These are phyloP conservation scores for Leucoagaricus sp. DNA, from an alignment of 1,284 basidiomycete genomes.

Conservation along the genomic window DNA sequence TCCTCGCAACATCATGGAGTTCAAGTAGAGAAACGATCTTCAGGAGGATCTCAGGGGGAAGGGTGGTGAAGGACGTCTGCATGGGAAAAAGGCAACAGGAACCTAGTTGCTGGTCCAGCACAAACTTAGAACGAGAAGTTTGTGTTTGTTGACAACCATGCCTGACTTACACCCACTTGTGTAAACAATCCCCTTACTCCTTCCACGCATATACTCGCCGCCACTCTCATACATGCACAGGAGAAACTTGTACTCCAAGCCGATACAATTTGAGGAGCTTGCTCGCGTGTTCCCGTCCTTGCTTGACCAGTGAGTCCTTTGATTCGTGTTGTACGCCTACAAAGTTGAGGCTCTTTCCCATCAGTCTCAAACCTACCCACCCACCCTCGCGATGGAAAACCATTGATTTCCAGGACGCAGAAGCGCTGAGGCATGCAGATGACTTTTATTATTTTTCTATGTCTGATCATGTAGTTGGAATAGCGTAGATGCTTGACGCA, in stretches of 20 bases:
- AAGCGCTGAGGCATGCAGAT: conserved; percentile 61
- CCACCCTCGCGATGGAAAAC: conserved; percentile 24
- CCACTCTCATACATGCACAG: conserved; percentile 15
- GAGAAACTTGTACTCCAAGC: conserved; percentile 16
- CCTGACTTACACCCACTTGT: conserved; percentile 11
- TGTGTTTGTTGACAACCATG: conserved; percentile 11
- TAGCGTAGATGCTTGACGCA: conserved; percentile 67
- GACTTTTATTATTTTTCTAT: not conserved
- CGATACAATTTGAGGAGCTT: conserved; percentile 14
- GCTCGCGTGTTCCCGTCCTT: conserved; percentile 8
- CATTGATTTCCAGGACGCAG: conserved; percentile 75
- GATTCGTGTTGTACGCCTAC: not conserved
- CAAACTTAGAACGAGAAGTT: not conserved
- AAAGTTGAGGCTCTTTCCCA: not conserved
- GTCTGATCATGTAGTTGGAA: conserved; percentile 9
- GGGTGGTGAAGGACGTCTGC: not conserved
- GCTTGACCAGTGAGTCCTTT: conserved; percentile 8
- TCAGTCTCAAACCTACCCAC: conserved; percentile 6
- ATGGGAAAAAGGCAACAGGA: not conserved
- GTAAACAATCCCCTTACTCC: conserved; percentile 5
- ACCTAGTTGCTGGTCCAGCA: not conserved
- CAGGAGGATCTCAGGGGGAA: conserved; percentile 17
- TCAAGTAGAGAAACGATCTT: conserved; percentile 12
- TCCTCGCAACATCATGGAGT: conserved; percentile 12
- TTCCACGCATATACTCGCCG: not conserved